Conservation (phyloP, 306 rosid species). For the Hippophae rhamnoides region DNA sequence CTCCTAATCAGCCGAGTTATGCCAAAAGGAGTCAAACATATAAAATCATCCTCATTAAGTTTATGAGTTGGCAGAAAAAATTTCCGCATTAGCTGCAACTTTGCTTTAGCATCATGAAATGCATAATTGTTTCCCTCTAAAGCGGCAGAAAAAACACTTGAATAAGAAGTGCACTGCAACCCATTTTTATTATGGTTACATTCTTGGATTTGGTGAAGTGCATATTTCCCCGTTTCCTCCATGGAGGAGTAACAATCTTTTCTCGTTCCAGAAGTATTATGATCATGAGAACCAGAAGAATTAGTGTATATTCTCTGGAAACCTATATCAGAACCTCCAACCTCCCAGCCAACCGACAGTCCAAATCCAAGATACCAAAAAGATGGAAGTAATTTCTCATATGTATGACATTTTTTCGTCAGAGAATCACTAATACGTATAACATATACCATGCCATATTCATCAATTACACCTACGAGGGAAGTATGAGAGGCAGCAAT, state of each 20-base stretch:
- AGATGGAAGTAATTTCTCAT: constrained; percentile 50
- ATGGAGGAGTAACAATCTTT: constrained; percentile 21
- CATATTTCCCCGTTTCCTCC: constrained; percentile 24
- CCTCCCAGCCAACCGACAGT: constrained; percentile 65
- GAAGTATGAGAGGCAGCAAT: constrained; percentile 65
- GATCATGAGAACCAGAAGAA: constrained; percentile 19
- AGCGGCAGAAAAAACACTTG: constrained; percentile 49
- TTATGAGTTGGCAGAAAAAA: constrained; percentile 50
- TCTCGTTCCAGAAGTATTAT: constrained; percentile 21
- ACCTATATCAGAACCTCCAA: constrained; percentile 68
- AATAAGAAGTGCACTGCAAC: constrained; percentile 26
- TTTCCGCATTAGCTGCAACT: constrained; percentile 47
- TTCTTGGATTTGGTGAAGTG: constrained; percentile 25
- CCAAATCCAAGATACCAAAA: constrained; percentile 50
- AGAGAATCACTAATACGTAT: constrained; percentile 35
- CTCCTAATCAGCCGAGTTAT: constrained; percentile 54
- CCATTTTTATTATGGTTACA: constrained; percentile 26
- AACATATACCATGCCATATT: constrained; percentile 67
- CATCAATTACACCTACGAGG: constrained; percentile 68
- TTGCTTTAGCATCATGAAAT: constrained; percentile 29
- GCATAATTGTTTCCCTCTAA: constrained; percentile 30
- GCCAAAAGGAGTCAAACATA: constrained; percentile 77
- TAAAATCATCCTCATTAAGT: constrained; percentile 47
- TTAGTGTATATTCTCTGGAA: constrained; percentile 38
- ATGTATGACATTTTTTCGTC: constrained; percentile 25